Evolutionary conservation across 2,329 filamentous ascomycete genomes (phyloP).

Genomic region (Botryosphaeria dothidea): DNA sequence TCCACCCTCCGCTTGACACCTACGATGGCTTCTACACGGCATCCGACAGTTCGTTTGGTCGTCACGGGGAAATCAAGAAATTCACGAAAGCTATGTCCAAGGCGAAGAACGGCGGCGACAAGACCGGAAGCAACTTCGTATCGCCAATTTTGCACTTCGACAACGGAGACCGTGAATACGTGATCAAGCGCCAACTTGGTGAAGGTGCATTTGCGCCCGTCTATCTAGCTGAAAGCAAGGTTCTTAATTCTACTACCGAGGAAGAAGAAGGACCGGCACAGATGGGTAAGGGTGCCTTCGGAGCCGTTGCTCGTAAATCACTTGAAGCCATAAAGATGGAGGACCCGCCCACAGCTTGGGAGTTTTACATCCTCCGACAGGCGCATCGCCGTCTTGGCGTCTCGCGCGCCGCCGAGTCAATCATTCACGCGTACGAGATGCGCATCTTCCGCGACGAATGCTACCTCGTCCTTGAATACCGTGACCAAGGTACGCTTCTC

Average conservation of each 20-base stretch:
- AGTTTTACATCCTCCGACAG: constrained; percentile 92
- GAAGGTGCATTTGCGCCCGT: constrained; percentile 94
- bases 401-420: constrained; percentile 70
- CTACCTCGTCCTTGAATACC: constrained; percentile 84
- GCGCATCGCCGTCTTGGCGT: constrained; percentile 75
- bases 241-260: constrained; percentile 52
- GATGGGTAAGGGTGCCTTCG: constrained; percentile 65
- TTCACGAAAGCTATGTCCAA: constrained; percentile 70
- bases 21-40: constrained; percentile 83
- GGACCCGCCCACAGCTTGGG: constrained; percentile 83
- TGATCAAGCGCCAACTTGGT: constrained; percentile 80
- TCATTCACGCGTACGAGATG: constrained; percentile 84
- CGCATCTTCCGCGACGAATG: constrained; percentile 90
- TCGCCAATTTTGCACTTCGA: constrained; percentile 69
- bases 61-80: constrained; percentile 75
- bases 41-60: constrained; percentile 62
- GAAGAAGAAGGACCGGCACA: constrained; percentile 47
- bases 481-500: constrained; percentile 88
- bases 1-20: constrained; percentile 70
- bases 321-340: constrained; percentile 96
- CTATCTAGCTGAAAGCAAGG: constrained; percentile 79
- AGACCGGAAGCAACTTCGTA: constrained; percentile 61
- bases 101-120: constrained; percentile 56
- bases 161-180: constrained; percentile 67
- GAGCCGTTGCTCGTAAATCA: constrained; percentile 53